Evolutionary conservation across 768 basidiomycete species (phyloP).

Genomic region (Tricholomella constricta): DNA sequence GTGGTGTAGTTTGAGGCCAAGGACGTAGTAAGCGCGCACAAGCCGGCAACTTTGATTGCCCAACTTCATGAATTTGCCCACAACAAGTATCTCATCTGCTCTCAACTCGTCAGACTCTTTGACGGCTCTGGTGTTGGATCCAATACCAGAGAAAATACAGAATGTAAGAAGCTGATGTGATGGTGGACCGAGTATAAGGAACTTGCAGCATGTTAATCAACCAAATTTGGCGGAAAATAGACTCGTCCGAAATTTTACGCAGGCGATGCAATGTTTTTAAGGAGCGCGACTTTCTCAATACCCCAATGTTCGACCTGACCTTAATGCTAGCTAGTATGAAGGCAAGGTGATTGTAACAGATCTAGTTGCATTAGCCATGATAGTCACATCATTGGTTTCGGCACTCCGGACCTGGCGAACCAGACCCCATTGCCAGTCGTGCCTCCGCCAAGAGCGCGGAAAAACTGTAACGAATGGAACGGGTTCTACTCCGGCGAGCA

Average conservation of each 20-base stretch:
- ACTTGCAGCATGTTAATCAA: constrained; percentile 9
- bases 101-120: constrained; percentile 16
- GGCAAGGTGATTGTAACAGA: background rate
- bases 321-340: background rate
- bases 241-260: background rate
- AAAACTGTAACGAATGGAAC: constrained; percentile 30
- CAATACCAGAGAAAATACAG: constrained; percentile 18
- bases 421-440: constrained; percentile 24
- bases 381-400: constrained; percentile 23
- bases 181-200: constrained; percentile 19
- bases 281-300: too few relatives aligned
- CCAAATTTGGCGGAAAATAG: constrained; percentile 14
- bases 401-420: constrained; percentile 27
- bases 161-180: constrained; percentile 12
- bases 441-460: constrained; percentile 26
- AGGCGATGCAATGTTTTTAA: background rate
- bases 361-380: background rate
- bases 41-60: constrained; percentile 18
- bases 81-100: constrained; percentile 24
- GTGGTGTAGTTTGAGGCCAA: constrained; percentile 14
- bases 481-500: constrained; percentile 34
- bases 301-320: too few relatives aligned
- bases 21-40: constrained; percentile 11
- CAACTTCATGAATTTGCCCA: constrained; percentile 19
- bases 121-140: constrained; percentile 13